A percentile compares a stretch with the other conserved stretches of the same genome.
phyloP scores from a whole-genome alignment of 2,329 filamentous ascomycete genomes.

The Ascomycota sp. region DNA sequence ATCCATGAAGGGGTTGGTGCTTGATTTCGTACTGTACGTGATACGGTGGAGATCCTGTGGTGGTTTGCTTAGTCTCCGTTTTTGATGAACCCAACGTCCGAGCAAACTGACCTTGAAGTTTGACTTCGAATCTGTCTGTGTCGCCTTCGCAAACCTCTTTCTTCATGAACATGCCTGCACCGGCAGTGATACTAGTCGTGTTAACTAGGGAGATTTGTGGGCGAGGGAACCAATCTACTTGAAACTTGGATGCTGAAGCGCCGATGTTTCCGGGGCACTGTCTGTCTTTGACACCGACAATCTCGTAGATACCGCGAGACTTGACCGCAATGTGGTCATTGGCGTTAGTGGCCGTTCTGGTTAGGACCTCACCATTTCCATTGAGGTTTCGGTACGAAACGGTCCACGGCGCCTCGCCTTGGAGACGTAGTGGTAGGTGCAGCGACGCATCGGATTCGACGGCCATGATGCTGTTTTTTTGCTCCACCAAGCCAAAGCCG shows the following conservation, averaged over 20 bases:
- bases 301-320: constrained; percentile 53
- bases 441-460: constrained; percentile 49
- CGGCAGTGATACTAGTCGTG: constrained; percentile 32
- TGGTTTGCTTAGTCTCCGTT: constrained; percentile 4
- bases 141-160: constrained; percentile 83
- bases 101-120: constrained; percentile 41
- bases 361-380: constrained; percentile 21
- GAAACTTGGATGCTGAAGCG: constrained; percentile 46
- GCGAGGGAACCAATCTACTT: constrained; percentile 66
- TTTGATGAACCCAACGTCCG: background rate
- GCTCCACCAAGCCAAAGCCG: constrained; percentile 67
- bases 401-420: constrained; percentile 67
- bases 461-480: constrained; percentile 49
- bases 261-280: constrained; percentile 70
- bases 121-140: constrained; percentile 67
- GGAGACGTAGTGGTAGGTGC: constrained; percentile 59
- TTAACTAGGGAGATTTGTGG: constrained; percentile 48
- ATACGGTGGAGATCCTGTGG: constrained; percentile 52
- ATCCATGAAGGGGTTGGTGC: constrained; percentile 45
- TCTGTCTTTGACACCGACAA: constrained; percentile 53
- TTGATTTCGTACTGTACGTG: constrained; percentile 61
- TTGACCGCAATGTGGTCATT: constrained; percentile 50
- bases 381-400: constrained; percentile 52
- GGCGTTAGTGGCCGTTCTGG: constrained; percentile 25
- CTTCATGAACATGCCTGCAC: constrained; percentile 40